phyloP scores from a whole-genome alignment of 2,329 filamentous ascomycete genomes.

The Botrytis tulipae region DNA sequence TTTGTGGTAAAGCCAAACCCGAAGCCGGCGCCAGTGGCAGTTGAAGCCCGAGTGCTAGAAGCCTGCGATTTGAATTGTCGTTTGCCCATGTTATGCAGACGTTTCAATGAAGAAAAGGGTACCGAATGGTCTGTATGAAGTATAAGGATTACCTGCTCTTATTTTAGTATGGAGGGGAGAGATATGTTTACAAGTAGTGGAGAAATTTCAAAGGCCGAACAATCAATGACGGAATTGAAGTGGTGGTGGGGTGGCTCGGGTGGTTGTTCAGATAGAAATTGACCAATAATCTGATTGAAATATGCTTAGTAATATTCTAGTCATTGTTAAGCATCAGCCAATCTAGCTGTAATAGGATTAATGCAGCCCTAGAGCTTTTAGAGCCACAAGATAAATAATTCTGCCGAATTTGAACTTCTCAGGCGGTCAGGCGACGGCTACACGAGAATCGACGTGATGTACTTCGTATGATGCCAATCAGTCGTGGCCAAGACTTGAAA shows the following conservation, averaged over 20 bases:
- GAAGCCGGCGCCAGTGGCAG: conserved; percentile 35
- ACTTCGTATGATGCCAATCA: background rate
- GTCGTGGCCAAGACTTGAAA: background rate
- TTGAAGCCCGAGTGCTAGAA: conserved; percentile 38
- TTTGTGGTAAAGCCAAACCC: conserved; percentile 39
- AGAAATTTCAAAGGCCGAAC: conserved; percentile 1
- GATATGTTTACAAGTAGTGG: background rate
- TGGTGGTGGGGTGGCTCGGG: background rate
- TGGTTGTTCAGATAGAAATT: background rate
- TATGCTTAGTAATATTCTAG: background rate
- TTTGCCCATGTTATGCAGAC: conserved; percentile 32
- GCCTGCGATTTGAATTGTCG: conserved; percentile 37
- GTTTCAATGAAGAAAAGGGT: background rate
- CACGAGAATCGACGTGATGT: background rate
- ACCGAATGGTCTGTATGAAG: background rate
- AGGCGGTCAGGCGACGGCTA: background rate
- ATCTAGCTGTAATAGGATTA: background rate
- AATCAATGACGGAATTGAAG: conserved; percentile 11
- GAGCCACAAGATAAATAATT: background rate
- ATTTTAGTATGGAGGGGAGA: background rate
- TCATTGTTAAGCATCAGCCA: background rate
- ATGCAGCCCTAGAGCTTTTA: background rate
- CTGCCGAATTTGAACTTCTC: background rate
- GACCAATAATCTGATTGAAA: background rate
- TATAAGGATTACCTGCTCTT: background rate